These are phyloP conservation scores for Saposhnikovia divaricata DNA, from an alignment of 129 eudicot species.

Conservation along the genomic window DNA sequence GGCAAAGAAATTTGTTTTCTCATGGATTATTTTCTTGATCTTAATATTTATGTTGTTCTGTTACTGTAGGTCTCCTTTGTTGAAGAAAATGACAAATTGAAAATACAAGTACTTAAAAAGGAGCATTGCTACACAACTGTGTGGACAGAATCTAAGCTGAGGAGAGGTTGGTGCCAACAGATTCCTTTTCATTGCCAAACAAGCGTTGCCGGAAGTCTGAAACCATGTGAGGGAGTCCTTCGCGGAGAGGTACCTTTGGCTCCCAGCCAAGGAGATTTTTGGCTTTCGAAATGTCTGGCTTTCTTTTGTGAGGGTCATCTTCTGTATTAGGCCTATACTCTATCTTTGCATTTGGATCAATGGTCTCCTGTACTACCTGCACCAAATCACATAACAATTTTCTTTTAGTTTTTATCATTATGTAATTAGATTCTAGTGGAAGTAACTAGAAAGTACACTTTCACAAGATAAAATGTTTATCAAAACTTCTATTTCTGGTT, in stretches of 20 bases:
- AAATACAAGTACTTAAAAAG: neutral
- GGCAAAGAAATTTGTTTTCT: no score
- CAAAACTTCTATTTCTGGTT: neutral
- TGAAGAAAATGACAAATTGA: neutral
- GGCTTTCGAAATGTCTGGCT: conserved; percentile 79
- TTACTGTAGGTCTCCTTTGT: neutral
- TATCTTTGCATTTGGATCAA: conserved; percentile 68
- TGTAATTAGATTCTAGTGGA: neutral
- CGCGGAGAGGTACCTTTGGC: conserved; percentile 55
- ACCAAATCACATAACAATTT: neutral
- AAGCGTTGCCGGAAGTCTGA: conserved; percentile 67
- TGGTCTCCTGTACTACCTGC: conserved; percentile 81
- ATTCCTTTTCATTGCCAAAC: conserved; percentile 34
- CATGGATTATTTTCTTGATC: neutral
- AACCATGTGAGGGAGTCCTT: conserved; percentile 85
- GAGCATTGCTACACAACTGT: neutral
- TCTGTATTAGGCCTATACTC: conserved; percentile 74
- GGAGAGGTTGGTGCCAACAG: neutral
- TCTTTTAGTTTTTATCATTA: neutral
- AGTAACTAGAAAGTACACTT: neutral
- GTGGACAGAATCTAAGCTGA: neutral
- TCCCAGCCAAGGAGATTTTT: conserved; percentile 77
- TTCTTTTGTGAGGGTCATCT: conserved; percentile 88
- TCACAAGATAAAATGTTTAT: neutral
- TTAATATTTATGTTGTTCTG: neutral